Conservation (phyloP, 176 grass and related monocot genomes). For the Lolium perenne region DNA sequence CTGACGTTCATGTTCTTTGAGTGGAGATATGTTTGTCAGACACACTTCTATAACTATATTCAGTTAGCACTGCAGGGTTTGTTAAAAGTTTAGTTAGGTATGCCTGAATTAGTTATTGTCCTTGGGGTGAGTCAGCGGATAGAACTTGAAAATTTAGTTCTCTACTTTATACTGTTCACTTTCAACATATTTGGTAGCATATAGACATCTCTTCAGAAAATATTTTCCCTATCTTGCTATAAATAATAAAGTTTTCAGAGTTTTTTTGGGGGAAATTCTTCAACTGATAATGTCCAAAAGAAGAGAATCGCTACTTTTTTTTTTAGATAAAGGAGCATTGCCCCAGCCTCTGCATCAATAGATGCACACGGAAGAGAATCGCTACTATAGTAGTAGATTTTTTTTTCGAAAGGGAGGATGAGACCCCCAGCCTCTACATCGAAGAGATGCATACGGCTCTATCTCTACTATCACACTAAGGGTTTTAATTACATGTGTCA, state of each 20-base stretch:
- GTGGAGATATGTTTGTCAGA: neutral
- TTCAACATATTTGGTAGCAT: neutral
- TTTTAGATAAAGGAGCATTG: no score
- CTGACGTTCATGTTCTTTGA: neutral
- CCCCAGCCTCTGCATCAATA: no score
- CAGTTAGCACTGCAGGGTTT: neutral
- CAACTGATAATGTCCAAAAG: neutral
- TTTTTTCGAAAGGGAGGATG: no score
- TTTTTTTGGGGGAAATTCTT: neutral
- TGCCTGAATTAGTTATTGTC: neutral
- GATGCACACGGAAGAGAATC: neutral
- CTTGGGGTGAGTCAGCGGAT: neutral
- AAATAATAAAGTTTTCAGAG: neutral
- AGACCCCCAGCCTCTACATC: no score
- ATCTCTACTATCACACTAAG: no score
- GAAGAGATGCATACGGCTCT: no score
- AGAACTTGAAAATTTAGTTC: constrained; percentile 22
- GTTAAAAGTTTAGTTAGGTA: neutral
- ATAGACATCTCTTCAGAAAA: neutral
- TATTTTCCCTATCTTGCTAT: constrained; percentile 5
- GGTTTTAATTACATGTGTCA: no score
- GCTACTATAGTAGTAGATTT: neutral
- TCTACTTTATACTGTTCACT: neutral
- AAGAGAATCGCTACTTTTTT: neutral
- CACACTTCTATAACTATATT: neutral